These are phyloP conservation scores for Tagetes patula DNA, from an alignment of 129 eudicot species.

Conservation along the genomic window DNA sequence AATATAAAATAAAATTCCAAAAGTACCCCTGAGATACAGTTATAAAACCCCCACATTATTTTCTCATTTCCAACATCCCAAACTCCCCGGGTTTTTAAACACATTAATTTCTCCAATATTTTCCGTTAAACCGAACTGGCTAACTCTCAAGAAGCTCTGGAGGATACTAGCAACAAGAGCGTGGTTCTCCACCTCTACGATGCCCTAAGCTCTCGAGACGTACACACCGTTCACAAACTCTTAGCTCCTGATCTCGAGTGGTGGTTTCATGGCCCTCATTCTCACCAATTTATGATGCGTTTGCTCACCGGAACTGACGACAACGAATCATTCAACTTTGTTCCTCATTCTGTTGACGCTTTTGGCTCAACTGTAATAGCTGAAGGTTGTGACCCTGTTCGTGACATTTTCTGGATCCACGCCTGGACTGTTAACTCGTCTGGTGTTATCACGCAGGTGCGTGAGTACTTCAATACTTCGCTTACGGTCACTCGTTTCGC, in stretches of 20 bases:
- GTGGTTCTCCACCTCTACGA: slow-evolving; percentile 95
- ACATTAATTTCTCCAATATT: no score
- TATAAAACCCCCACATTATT: slow-evolving; percentile 18
- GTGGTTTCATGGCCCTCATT: slow-evolving; percentile 99
- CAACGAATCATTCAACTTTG: slow-evolving; percentile 42
- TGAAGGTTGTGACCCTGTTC: slow-evolving; percentile 73
- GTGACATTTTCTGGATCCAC: slow-evolving; percentile 83
- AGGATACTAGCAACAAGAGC: slow-evolving; percentile 59
- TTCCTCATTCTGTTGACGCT: slow-evolving; percentile 62
- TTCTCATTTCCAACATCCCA: slow-evolving; percentile 11
- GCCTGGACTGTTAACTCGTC: slow-evolving; percentile 85
- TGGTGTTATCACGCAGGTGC: slow-evolving; percentile 88
- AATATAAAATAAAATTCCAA: slow-evolving; percentile 11
- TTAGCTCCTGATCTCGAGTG: slow-evolving; percentile 95
- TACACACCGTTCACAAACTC: slow-evolving; percentile 55
- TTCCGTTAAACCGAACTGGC: slow-evolving; percentile 61
- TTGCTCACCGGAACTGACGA: slow-evolving; percentile 74
- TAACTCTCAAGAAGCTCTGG: slow-evolving; percentile 73
- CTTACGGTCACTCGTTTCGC: slow-evolving; percentile 66
- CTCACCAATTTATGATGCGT: slow-evolving; percentile 96
- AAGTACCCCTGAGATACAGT: slow-evolving; percentile 26
- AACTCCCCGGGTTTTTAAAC: background rate
- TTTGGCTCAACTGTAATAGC: slow-evolving; percentile 79
- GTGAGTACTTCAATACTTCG: slow-evolving; percentile 92
- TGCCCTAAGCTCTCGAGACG: slow-evolving; percentile 92